Conservation (phyloP, 208 protist genomes). For the Herpetomonas samuelpessoai region DNA sequence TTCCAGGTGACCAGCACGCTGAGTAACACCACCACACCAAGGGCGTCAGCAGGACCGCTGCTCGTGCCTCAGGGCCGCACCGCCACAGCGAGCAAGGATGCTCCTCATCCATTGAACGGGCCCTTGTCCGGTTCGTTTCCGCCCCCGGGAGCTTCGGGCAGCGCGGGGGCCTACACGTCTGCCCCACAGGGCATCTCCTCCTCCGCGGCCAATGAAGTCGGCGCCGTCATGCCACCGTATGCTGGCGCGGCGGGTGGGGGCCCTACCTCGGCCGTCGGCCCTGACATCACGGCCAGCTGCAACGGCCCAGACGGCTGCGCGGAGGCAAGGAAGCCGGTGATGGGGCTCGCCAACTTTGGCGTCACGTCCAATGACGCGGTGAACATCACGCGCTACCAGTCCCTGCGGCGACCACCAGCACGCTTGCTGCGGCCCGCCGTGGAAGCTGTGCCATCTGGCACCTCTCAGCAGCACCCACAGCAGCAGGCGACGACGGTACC, state of each 20-base stretch:
- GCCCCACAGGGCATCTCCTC: no score
- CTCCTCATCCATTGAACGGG: no score
- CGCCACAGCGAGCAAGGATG: no score
- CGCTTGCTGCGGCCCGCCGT: slow-evolving; percentile 10
- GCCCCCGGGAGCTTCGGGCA: no score
- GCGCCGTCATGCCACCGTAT: no score
- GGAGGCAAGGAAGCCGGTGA: background rate
- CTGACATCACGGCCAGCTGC: background rate
- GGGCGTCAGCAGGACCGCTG: background rate
- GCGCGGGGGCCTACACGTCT: no score
- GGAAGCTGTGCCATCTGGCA: background rate
- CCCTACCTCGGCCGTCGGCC: background rate
- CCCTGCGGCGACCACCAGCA: background rate
- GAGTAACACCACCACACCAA: background rate
- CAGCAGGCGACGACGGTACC: background rate
- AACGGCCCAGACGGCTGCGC: background rate
- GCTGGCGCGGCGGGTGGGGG: no score
- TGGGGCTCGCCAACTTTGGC: background rate
- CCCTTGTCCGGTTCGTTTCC: no score
- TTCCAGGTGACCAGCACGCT: background rate
- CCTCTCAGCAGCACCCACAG: background rate
- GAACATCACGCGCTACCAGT: background rate
- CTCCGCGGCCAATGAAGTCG: no score
- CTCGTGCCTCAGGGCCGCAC: background rate
- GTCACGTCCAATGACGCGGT: background rate